These are phyloP conservation scores for Capsella rubella DNA, from an alignment of 441 rosid genomes.

Conservation along the genomic window DNA sequence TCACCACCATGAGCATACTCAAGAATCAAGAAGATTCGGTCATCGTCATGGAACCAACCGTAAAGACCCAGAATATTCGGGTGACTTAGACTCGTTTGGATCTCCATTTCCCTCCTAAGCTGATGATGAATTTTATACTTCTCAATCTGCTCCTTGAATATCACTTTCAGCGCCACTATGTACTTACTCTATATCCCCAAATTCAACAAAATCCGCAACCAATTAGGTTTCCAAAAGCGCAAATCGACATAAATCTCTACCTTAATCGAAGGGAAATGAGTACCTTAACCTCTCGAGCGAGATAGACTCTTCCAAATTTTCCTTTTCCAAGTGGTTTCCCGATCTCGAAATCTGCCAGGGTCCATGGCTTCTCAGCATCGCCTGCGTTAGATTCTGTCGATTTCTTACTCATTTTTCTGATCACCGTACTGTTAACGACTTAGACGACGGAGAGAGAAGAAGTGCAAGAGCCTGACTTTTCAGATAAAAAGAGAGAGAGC, in stretches of 20 bases:
- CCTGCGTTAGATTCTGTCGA: constrained; percentile 9
- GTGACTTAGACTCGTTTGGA: constrained; percentile 72
- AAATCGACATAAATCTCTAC: background rate
- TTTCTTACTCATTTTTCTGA: constrained; percentile 23
- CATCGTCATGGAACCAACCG: constrained; percentile 86
- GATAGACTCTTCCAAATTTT: constrained; percentile 78
- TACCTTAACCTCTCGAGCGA: constrained; percentile 75
- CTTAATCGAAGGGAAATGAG: background rate
- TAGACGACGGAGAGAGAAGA: background rate
- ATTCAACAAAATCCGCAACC: background rate
- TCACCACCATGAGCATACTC: constrained; percentile 95
- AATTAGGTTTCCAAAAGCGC: constrained; percentile 13
- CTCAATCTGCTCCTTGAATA: constrained; percentile 88
- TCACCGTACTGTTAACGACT: constrained; percentile 10
- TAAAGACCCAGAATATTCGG: constrained; percentile 78
- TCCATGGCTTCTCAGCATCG: constrained; percentile 46
- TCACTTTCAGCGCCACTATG: constrained; percentile 82
- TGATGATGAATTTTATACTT: constrained; percentile 84
- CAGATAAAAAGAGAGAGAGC: background rate
- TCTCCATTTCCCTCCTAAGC: constrained; percentile 89
- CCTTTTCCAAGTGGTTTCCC: constrained; percentile 79
- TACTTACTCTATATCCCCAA: constrained; percentile 62
- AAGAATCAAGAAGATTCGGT: constrained; percentile 80
- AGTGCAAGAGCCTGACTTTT: background rate
- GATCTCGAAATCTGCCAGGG: constrained; percentile 72